A percentile compares a stretch with the other conserved stretches of the same genome.
Conservation (phyloP, 1,139 yeast species). For the Zygosaccharomyces sapae region DNA sequence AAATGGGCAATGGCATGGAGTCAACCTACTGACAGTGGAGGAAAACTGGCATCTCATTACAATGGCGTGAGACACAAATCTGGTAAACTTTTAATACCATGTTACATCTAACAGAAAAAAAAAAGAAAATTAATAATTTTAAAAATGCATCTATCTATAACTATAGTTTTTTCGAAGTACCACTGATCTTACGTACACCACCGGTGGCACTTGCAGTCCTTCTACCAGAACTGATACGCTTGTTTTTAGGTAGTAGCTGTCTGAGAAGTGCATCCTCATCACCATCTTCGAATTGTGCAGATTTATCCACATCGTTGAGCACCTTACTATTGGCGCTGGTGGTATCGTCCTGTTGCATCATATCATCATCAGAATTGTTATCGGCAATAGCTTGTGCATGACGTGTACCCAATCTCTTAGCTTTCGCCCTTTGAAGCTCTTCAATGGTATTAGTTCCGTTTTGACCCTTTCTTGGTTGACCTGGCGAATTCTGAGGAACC, state of each 20-base stretch:
- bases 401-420: constrained; percentile 1
- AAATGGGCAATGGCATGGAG: constrained; percentile 35
- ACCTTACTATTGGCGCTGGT: constrained; percentile 9
- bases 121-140: neutral
- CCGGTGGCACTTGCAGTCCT: constrained; percentile 33
- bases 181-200: constrained; percentile 35
- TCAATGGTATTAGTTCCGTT: constrained; percentile 37
- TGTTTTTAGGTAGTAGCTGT: constrained; percentile 33
- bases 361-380: constrained; percentile 28
- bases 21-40: constrained; percentile 37
- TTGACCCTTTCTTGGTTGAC: constrained; percentile 84
- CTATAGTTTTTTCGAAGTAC: constrained; percentile 27
- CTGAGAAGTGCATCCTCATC: constrained; percentile 21
- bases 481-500: constrained; percentile 90
- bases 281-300: constrained; percentile 10
- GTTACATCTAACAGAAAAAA: constrained; percentile 25
- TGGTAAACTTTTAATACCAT: constrained; percentile 33
- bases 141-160: constrained; percentile 4
- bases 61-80: constrained; percentile 33
- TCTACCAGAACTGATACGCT: constrained; percentile 31
- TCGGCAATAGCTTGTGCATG: constrained; percentile 11
- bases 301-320: constrained; percentile 7
- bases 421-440: constrained; percentile 22
- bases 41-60: constrained; percentile 31
- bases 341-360: constrained; percentile 17